Evolutionary conservation across 2,329 filamentous ascomycete species (phyloP), one percentile per base, ranked within the genome.

Genomic region (Neospermospora avenae): DNA sequence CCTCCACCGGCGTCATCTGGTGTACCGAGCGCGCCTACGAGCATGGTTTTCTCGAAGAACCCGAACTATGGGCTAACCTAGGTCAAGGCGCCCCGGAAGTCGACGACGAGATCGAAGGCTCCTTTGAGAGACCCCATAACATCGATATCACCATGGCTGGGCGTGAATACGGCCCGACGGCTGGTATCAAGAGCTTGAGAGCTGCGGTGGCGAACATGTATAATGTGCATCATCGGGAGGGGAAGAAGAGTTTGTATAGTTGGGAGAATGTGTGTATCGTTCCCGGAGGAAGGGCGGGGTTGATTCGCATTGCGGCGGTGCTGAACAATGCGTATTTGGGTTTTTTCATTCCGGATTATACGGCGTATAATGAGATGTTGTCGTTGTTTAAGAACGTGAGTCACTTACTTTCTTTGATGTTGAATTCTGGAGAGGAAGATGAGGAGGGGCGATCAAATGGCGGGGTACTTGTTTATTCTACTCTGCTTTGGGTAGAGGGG

Each of bases 191-290:
- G 78, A 87, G 91, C 25, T 80, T 98, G 66, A 84, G 93, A 68
- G 89, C 91, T 71, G 93, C 93, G 18, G 92, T 98, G 46, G 93
- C 93, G 60, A 86, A 87, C 61, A 83, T 98, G 63, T 98, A 98
- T 83, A 98, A 98, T 72, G 89, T 88, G 74, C 90, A 93, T 75
- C 93, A 97, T 71, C 87, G 93, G 65, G 78, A 93, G 77, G 91
- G 89, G 71, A 96, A 95, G 78, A 82, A 86, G 11, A 93, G 89
- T 75, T 82, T 96, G 77, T 98, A 98, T 75, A 96, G 90, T 5
- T 97, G 91, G 89, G 93, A 98, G 80, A 98, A 98, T 74, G 93
- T 97, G 18, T 93, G 90, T 74, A 96, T 98, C 73, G 93, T 98
- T 3, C 93, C 93, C 48, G 93, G 93, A 74, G 93, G 93, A 41